phyloP scores from a whole-genome alignment of 495 filamentous ascomycete species.

The Geoglossum glabrum region DNA sequence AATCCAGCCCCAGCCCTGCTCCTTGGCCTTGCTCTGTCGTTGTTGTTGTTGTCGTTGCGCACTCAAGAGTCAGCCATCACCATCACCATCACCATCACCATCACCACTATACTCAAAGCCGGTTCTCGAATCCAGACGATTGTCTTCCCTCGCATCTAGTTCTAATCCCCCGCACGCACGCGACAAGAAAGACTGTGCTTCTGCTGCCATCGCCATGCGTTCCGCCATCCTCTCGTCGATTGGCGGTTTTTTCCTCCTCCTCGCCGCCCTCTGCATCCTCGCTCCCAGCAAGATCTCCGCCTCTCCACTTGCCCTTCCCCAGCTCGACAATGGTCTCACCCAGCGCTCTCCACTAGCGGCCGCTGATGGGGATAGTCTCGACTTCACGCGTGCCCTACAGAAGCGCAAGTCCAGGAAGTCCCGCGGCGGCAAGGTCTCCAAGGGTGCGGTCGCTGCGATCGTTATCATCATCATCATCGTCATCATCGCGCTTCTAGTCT shows the following conservation, averaged over 20 bases:
- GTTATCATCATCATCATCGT: neutral
- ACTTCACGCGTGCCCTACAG: neutral
- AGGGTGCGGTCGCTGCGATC: neutral
- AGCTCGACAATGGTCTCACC: neutral
- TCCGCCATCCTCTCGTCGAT: neutral
- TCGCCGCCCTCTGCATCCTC: neutral
- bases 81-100: too few species aligned
- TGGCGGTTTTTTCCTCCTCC: neutral
- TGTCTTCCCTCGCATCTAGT: too few species aligned
- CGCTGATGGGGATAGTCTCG: neutral
- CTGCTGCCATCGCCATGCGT: neutral
- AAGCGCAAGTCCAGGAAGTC: neutral
- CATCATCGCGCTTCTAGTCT: neutral
- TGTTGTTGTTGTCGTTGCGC: too few species aligned
- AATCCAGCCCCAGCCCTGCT: too few species aligned
- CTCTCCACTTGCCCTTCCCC: neutral
- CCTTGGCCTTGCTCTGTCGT: too few species aligned
- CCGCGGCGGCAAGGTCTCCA: neutral
- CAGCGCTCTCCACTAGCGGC: neutral
- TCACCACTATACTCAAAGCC: too few species aligned
- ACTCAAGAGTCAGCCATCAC: too few species aligned
- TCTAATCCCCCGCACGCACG: too few species aligned
- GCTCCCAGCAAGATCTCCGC: neutral
- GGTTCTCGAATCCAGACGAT: too few species aligned
- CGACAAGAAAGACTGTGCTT: neutral